A percentile compares a stretch with the other conserved stretches of the same genome.
These are phyloP conservation scores for Primulina eburnea DNA, from an alignment of 257 asterid species.

Conservation along the genomic window DNA sequence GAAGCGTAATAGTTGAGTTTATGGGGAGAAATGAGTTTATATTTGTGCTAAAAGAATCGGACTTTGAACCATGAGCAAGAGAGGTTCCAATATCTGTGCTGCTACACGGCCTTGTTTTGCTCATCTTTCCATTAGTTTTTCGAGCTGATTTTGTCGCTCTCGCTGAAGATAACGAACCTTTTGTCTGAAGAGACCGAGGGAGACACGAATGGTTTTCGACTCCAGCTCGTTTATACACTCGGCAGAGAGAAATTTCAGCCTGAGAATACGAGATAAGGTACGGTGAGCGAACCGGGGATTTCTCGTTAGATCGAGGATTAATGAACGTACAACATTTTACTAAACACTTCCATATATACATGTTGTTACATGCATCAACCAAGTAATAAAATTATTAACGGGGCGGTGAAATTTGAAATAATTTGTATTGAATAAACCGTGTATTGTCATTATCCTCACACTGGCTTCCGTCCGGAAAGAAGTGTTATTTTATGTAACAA, in stretches of 20 bases:
- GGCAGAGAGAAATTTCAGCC: constrained; percentile 95
- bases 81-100: constrained; percentile 46
- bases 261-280: constrained; percentile 22
- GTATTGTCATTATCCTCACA: background rate
- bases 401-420: background rate
- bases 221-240: constrained; percentile 88
- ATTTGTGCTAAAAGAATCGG: constrained; percentile 29
- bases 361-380: too few relatives aligned
- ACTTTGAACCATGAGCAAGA: constrained; percentile 40
- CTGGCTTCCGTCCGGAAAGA: background rate
- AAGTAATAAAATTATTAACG: background rate
- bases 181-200: constrained; percentile 61
- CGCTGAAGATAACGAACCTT: constrained; percentile 30
- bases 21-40: background rate
- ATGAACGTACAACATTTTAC: too few relatives aligned
- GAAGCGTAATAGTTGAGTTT: background rate
- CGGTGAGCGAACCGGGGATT: background rate
- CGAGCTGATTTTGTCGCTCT: constrained; percentile 22
- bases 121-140: constrained; percentile 31
- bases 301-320: background rate
- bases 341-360: too few relatives aligned
- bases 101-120: constrained; percentile 54
- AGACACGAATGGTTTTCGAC: constrained; percentile 80
- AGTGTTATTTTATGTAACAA: background rate
- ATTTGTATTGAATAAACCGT: background rate